phyloP scores from a whole-genome alignment of 352 stramenopile species.

The Phytophthora colocasiae region DNA sequence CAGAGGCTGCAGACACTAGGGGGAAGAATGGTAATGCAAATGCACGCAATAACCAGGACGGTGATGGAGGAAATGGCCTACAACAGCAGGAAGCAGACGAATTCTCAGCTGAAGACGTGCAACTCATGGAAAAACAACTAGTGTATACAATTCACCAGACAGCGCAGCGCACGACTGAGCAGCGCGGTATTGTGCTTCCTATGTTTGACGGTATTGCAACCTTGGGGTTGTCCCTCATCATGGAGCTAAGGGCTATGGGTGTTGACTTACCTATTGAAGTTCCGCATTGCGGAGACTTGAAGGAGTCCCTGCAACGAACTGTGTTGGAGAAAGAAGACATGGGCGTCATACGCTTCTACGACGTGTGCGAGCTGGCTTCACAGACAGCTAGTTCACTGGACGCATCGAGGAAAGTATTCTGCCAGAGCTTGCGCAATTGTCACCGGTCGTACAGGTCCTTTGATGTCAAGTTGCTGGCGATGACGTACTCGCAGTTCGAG shows the following conservation, averaged over 20 bases:
- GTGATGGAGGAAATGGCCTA: constrained; percentile 1
- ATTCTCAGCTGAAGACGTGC: constrained; percentile 27
- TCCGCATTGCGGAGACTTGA: constrained; percentile 68
- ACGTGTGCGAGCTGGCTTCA: constrained; percentile 60
- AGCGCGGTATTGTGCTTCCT: constrained; percentile 67
- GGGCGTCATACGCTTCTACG: constrained; percentile 59
- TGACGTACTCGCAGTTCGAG: constrained; percentile 75
- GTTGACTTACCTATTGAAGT: constrained; percentile 65
- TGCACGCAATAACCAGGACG: neutral
- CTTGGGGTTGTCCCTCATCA: constrained; percentile 63
- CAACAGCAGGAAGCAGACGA: constrained; percentile 5
- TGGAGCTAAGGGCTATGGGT: constrained; percentile 57
- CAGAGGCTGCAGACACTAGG: neutral
- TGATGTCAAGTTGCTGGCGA: constrained; percentile 64
- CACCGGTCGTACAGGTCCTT: constrained; percentile 55
- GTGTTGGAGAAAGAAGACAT: constrained; percentile 47
- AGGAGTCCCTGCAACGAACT: constrained; percentile 34
- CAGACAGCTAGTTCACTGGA: constrained; percentile 33
- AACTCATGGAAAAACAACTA: constrained; percentile 42
- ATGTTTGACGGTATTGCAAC: constrained; percentile 59
- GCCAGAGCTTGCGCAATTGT: constrained; percentile 50
- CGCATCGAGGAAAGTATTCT: constrained; percentile 54
- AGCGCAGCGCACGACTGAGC: constrained; percentile 34
- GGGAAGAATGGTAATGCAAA: neutral
- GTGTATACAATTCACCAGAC: constrained; percentile 42